Conservation (phyloP, 139 green algal genomes). For the Tetradesmus lagerheimii region DNA sequence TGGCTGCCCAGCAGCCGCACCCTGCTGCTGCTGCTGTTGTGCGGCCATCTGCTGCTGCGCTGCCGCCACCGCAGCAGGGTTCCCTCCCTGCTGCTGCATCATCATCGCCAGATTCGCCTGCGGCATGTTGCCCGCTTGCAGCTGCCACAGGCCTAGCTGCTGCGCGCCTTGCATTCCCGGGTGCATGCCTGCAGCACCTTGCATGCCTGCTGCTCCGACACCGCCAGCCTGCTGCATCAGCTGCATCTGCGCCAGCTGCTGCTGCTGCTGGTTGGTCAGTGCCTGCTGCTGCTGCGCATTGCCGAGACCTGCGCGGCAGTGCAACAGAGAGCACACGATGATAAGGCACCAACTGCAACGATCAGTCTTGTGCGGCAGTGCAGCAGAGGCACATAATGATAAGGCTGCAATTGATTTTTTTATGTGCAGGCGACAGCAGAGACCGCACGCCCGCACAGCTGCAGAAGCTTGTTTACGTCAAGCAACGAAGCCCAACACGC, state of each 20-base stretch:
- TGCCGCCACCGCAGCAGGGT: not conserved
- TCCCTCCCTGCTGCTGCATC: slow-evolving; percentile 41
- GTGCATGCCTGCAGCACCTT: not conserved
- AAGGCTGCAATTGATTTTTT: too few relatives aligned
- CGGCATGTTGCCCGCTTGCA: slow-evolving; percentile 27
- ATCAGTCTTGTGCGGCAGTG: too few relatives aligned
- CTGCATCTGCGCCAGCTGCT: slow-evolving; percentile 41
- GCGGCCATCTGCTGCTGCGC: not conserved
- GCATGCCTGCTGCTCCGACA: slow-evolving; percentile 15
- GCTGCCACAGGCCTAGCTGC: not conserved
- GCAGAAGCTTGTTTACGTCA: too few relatives aligned
- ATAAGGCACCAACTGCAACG: too few relatives aligned
- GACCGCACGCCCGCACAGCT: too few relatives aligned
- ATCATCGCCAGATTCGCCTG: slow-evolving; percentile 14
- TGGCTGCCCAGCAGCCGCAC: not conserved
- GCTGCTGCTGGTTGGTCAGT: not conserved
- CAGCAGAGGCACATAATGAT: too few relatives aligned
- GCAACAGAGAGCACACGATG: not conserved
- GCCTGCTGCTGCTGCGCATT: slow-evolving; percentile 23
- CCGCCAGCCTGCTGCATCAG: slow-evolving; percentile 27
- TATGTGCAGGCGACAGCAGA: too few relatives aligned
- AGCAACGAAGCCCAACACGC: too few relatives aligned
- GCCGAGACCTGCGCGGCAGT: not conserved
- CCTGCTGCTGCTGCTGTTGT: slow-evolving; percentile 9
- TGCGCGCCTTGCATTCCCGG: slow-evolving; percentile 26